These are phyloP conservation scores for Rhodotorula sp. DNA, from an alignment of 1,284 basidiomycete genomes.

Conservation along the genomic window DNA sequence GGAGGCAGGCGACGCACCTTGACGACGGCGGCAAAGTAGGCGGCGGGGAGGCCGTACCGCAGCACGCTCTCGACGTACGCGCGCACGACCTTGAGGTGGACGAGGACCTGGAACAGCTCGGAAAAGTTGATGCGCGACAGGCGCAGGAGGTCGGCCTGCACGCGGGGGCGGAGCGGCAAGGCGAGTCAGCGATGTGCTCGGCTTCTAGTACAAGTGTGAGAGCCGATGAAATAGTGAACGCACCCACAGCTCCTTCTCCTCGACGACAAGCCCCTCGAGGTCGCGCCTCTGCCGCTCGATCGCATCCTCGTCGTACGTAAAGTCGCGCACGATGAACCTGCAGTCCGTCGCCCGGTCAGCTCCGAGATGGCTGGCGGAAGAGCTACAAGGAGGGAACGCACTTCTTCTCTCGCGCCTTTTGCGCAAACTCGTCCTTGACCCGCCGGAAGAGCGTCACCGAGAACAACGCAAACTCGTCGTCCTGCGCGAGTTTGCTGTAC, in stretches of 20 bases:
- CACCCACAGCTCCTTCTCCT: constrained; percentile 98
- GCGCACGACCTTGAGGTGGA: constrained; percentile 88
- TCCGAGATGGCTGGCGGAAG: too few relatives aligned
- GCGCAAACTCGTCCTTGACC: constrained; percentile 86
- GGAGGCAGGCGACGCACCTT: constrained; percentile 60
- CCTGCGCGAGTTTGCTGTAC: constrained; percentile 65
- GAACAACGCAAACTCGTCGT: constrained; percentile 87
- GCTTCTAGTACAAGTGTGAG: too few relatives aligned
- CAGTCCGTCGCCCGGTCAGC: too few relatives aligned
- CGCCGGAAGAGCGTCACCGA: constrained; percentile 88
- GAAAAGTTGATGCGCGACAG: constrained; percentile 94
- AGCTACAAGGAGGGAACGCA: too few relatives aligned
- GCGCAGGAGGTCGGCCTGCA: constrained; percentile 92
- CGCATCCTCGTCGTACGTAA: constrained; percentile 83
- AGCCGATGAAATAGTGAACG: too few relatives aligned
- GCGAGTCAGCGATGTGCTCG: constrained; percentile 83
- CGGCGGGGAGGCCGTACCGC: constrained; percentile 90
- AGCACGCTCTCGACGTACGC: constrained; percentile 94
- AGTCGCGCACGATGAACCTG: constrained; percentile 89
- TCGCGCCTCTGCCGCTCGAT: constrained; percentile 83
- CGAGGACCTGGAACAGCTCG: constrained; percentile 90
- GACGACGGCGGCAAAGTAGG: constrained; percentile 78
- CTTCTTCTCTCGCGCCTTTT: constrained; percentile 96
- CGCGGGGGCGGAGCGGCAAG: too few relatives aligned
- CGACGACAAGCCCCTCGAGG: constrained; percentile 71